A percentile compares a stretch with the other conserved stretches of the same genome.
phyloP scores from a whole-genome alignment of 176 grass and related monocot genomes.

The Aegilops tauschii region DNA sequence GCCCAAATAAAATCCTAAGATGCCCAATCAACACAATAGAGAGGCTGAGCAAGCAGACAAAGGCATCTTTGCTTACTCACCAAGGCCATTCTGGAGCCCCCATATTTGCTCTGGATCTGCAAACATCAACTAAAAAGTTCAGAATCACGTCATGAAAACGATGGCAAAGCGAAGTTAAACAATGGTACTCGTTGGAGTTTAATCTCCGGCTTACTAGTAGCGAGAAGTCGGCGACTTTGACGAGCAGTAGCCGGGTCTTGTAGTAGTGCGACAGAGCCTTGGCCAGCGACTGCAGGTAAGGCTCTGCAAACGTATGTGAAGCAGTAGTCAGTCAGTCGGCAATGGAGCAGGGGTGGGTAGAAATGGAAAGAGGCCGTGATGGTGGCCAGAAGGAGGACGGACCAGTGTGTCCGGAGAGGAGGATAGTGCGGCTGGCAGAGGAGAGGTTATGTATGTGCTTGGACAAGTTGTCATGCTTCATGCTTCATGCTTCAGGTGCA shows the following conservation, averaged over 20 bases:
- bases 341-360: too few relatives aligned
- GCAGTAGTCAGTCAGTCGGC: background rate
- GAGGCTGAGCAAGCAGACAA: too few relatives aligned
- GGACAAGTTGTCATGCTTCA: slow-evolving; percentile 61
- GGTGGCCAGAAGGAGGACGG: background rate
- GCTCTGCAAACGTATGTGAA: slow-evolving; percentile 37
- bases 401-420: slow-evolving; percentile 82
- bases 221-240: slow-evolving; percentile 68
- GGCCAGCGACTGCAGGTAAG: slow-evolving; percentile 74
- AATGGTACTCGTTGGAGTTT: background rate
- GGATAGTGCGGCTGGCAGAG: slow-evolving; percentile 64
- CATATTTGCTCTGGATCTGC: too few relatives aligned
- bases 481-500: slow-evolving; percentile 60
- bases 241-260: slow-evolving; percentile 50
- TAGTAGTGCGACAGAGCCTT: slow-evolving; percentile 65
- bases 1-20: too few relatives aligned
- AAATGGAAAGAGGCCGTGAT: too few relatives aligned
- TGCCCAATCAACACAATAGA: too few relatives aligned
- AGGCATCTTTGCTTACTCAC: too few relatives aligned
- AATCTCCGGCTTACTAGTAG: background rate
- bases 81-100: too few relatives aligned
- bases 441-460: slow-evolving; percentile 14
- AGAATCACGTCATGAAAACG: too few relatives aligned
- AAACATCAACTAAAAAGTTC: too few relatives aligned
- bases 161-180: too few relatives aligned